A percentile compares a stretch with the other conserved stretches of the same genome.
These are phyloP conservation scores for Pistacia atlantica DNA, from an alignment of 345 rosid genomes.

Conservation along the genomic window DNA sequence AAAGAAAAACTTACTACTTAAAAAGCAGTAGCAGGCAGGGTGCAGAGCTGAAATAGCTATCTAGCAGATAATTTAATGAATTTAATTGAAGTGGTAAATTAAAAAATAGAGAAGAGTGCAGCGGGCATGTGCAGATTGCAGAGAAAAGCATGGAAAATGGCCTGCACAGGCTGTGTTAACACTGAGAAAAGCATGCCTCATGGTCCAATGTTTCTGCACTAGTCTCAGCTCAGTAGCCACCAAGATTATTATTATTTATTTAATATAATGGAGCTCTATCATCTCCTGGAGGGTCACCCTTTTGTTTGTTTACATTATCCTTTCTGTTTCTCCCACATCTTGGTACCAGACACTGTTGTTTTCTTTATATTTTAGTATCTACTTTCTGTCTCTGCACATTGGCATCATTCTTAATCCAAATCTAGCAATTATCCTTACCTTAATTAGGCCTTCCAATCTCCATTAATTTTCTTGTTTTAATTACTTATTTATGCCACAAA, in stretches of 20 bases:
- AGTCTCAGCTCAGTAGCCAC: constrained; percentile 7
- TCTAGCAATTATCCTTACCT: no score
- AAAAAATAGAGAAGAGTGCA: no score
- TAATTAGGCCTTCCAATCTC: no score
- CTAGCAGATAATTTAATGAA: no score
- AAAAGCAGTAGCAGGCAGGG: no score
- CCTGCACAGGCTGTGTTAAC: constrained; percentile 13
- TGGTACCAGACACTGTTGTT: not conserved
- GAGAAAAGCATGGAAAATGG: constrained; percentile 20
- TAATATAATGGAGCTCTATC: not conserved
- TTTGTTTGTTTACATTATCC: constrained; percentile 9
- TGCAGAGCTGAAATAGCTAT: no score
- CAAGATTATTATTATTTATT: not conserved
- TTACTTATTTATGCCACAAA: no score
- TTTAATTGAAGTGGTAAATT: no score
- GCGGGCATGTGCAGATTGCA: constrained; percentile 24
- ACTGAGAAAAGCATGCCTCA: not conserved
- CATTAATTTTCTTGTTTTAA: no score
- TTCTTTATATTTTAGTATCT: not conserved
- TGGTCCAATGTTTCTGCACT: not conserved
- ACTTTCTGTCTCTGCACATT: not conserved
- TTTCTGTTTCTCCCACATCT: constrained; percentile 1
- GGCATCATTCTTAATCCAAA: no score
- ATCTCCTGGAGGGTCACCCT: not conserved
- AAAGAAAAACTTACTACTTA: no score